Evolutionary conservation across 345 rosid species (phyloP).

Genomic region (Hibiscus syriacus): DNA sequence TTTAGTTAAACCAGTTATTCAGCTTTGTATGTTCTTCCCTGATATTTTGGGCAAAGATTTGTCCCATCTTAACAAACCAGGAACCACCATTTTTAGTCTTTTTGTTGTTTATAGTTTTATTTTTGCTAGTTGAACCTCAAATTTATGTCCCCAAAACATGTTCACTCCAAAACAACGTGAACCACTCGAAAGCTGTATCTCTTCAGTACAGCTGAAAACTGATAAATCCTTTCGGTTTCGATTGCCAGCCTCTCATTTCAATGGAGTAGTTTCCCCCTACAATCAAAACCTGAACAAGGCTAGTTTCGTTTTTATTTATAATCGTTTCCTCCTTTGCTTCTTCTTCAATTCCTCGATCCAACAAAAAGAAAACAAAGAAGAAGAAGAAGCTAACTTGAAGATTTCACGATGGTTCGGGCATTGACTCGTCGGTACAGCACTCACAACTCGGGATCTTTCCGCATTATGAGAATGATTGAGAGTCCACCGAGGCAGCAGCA

Average conservation of each 20-base stretch:
- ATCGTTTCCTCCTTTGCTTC: background rate
- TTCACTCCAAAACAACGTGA: background rate
- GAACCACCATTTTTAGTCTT: background rate
- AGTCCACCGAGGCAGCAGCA: slow-evolving; percentile 27
- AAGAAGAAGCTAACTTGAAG: background rate
- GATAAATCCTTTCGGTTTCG: no score
- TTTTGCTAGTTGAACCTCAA: background rate
- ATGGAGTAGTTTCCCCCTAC: background rate
- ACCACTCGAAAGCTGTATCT: background rate
- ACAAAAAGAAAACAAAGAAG: slow-evolving; percentile 1
- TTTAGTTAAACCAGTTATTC: no score
- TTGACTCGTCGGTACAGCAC: slow-evolving; percentile 40
- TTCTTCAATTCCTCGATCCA: slow-evolving; percentile 6
- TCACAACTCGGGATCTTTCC: slow-evolving; percentile 42
- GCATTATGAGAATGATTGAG: slow-evolving; percentile 41
- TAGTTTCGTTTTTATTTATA: background rate
- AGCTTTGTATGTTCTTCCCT: background rate
- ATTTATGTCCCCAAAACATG: background rate
- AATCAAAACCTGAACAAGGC: background rate
- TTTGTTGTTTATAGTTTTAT: background rate
- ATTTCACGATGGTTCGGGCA: slow-evolving; percentile 52
- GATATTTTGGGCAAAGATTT: background rate
- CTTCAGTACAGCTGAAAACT: background rate
- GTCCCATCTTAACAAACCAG: background rate
- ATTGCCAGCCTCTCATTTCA: background rate